phyloP scores from a whole-genome alignment of 2,329 filamentous ascomycete genomes.

The Trichoderma asperellum region DNA sequence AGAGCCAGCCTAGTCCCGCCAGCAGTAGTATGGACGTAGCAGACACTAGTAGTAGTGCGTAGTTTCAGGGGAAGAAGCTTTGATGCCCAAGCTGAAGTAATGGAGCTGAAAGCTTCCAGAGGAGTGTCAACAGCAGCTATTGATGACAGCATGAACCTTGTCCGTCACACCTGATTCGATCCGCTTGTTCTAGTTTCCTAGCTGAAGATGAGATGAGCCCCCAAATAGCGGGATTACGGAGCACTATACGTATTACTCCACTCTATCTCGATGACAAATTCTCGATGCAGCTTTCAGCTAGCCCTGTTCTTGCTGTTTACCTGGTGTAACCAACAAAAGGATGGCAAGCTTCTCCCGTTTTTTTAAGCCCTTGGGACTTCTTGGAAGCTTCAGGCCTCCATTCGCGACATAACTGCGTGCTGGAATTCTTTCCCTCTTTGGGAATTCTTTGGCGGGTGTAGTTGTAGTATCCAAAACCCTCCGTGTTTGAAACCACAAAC shows the following conservation, averaged over 20 bases:
- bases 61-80: not conserved
- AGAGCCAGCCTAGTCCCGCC: not conserved
- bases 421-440: not conserved
- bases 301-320: not conserved
- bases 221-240: conserved; percentile 2
- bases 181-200: conserved; percentile 3
- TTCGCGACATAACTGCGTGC: not conserved
- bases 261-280: conserved; percentile 10
- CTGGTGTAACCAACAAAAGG: not conserved
- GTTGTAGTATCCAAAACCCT: conserved; percentile 12
- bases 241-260: not conserved
- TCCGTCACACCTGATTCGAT: conserved; percentile 20
- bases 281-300: not conserved
- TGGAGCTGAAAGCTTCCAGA: conserved; percentile 15
- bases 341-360: not conserved
- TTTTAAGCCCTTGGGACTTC: not conserved
- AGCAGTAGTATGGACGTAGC: not conserved
- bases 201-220: conserved; percentile 13
- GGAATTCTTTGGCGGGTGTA: not conserved
- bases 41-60: not conserved
- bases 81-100: conserved; percentile 12
- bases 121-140: not conserved
- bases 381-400: not conserved
- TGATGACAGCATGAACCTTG: not conserved
- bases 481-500: conserved; percentile 17